Conservation (phyloP, 768 basidiomycete genomes). For the Lactarius hengduanensis region DNA sequence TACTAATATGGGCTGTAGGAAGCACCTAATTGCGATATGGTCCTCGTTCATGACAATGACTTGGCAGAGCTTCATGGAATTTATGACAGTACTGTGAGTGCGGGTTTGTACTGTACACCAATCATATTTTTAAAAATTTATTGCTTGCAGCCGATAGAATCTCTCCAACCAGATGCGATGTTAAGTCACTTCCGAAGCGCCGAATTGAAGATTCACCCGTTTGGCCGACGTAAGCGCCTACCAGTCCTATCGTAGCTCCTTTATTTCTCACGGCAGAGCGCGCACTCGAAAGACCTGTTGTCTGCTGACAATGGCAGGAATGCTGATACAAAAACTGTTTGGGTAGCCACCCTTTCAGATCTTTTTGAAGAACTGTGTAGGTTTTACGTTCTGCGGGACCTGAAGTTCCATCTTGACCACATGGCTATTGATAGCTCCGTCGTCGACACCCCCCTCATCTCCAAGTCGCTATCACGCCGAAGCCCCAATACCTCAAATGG, state of each 20-base stretch:
- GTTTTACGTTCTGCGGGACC: not conserved
- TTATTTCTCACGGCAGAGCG: not conserved
- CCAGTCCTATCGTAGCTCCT: not conserved
- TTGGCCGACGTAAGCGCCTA: not conserved
- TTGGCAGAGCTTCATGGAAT: not conserved
- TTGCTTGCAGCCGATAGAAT: not conserved
- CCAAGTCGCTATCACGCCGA: too few species aligned
- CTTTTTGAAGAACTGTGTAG: not conserved
- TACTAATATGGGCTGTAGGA: not conserved
- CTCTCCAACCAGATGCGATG: not conserved
- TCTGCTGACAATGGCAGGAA: not conserved
- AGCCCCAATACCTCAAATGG: too few species aligned
- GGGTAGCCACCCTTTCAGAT: not conserved
- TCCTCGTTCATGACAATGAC: not conserved
- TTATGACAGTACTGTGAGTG: not conserved
- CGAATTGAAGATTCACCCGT: not conserved
- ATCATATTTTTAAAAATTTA: not conserved
- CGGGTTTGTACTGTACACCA: not conserved
- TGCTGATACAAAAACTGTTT: not conserved
- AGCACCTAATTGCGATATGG: not conserved
- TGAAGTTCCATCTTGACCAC: not conserved
- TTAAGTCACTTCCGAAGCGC: not conserved
- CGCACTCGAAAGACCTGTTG: not conserved
- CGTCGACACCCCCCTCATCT: too few species aligned
- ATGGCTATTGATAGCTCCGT: too few species aligned